Evolutionary conservation across 768 basidiomycete genomes (phyloP).

Genomic region (Pluteus cervinus): DNA sequence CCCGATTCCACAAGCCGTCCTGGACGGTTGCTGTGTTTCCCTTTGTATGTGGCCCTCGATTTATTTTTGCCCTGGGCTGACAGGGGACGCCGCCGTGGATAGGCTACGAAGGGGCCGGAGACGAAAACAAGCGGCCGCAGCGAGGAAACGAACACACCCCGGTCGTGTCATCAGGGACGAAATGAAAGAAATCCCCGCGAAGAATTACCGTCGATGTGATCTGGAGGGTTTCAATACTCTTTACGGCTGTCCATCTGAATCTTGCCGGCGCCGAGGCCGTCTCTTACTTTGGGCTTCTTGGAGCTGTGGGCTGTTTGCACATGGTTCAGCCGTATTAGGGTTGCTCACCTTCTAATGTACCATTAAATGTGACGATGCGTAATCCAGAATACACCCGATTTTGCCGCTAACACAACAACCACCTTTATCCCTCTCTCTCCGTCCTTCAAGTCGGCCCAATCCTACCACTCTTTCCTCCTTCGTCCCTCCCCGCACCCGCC

Average conservation of each 20-base stretch:
- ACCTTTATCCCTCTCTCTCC: no score
- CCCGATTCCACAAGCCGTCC: no score
- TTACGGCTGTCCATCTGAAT: slow-evolving; percentile 32
- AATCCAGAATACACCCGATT: no score
- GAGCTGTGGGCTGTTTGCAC: slow-evolving; percentile 31
- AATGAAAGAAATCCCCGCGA: slow-evolving; percentile 25
- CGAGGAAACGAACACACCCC: slow-evolving; percentile 11
- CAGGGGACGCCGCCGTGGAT: no score
- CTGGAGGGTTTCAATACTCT: slow-evolving; percentile 27
- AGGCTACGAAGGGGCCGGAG: no score
- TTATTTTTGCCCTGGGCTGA: no score
- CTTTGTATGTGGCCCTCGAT: no score
- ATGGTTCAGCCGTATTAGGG: slow-evolving; percentile 37
- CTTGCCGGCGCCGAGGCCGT: slow-evolving; percentile 40
- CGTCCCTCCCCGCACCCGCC: no score
- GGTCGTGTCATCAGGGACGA: slow-evolving; percentile 22
- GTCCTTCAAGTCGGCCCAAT: no score
- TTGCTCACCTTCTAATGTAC: slow-evolving; percentile 19
- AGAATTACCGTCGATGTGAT: slow-evolving; percentile 28
- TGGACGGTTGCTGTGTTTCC: no score
- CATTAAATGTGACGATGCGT: slow-evolving; percentile 28
- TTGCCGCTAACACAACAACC: no score
- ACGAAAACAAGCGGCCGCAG: slow-evolving; percentile 25
- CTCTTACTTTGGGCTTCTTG: slow-evolving; percentile 31
- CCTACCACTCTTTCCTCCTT: no score